Base-by-base conservation (phyloP, 495 filamentous ascomycete species). In the Penicillium riverlandense region DNA sequence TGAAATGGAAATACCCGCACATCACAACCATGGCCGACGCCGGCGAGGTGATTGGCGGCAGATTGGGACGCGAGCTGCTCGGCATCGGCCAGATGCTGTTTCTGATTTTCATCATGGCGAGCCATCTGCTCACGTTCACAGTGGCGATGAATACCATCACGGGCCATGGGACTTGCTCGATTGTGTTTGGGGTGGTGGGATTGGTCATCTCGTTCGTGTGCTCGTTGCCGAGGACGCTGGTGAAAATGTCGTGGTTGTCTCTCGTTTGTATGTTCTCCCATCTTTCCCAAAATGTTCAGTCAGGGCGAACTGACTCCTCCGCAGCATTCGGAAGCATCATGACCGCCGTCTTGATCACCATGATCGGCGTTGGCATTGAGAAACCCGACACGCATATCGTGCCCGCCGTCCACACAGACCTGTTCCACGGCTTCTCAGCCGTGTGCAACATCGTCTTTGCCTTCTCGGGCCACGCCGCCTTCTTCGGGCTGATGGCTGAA, bases 401-500 rank as follows among this genome's bases (percentile, higher is more conserved):
- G 7, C 61, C 61, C n/a, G 48, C 49, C 30, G 56, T 59, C 13
- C 14, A 62, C 7, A 66, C 66, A 28, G 41, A 59, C 33, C 49
- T 71, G 11, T 55, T 49, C 35, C 50, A 61, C 37, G 74, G 61
- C 7, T 73, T 77, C 49, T 47, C 57, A 1, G 61, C 64, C 4
- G 65, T 74, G 4, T 65, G 63, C 32, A 75, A 76, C 48, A 74
- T 71, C 30, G 66, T 72, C 49, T 74, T 72, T 32, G 67, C 69
- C 27, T 72, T 71, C 54, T 71, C 58, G 68, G 68, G 85, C 50
- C 76, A 87, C 69, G 70, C 82, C 54, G 77, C 85, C 50, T 84
- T 86, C 62, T 86, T 90, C 65, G 77, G 72, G 38, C 80, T 91
- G 54, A 84, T 85, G 58, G 79, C 82, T 43, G 86, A 91, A 59